phyloP scores from a whole-genome alignment of 805 yeast genomes.

The Teunomyces cretensis region DNA sequence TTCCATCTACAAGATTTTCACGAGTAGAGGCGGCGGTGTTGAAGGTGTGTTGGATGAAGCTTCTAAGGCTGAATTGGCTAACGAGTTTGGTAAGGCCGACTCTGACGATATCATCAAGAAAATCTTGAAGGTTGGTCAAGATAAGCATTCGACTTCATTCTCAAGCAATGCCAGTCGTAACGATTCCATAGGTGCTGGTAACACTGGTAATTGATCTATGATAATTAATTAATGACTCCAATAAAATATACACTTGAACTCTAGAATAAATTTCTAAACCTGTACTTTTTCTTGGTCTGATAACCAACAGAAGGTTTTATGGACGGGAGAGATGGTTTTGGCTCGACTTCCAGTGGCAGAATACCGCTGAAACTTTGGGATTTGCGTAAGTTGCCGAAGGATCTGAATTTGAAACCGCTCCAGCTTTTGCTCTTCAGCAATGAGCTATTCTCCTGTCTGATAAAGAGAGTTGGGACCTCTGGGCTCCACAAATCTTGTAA shows the following conservation, averaged over 20 bases:
- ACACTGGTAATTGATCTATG: slow-evolving; percentile 15
- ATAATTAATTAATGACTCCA: not conserved
- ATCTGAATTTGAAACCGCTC: slow-evolving; percentile 4
- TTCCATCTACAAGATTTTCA: slow-evolving; percentile 64
- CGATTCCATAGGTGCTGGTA: slow-evolving; percentile 42
- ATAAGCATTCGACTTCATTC: slow-evolving; percentile 36
- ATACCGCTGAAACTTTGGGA: not conserved
- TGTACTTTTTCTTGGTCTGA: not conserved
- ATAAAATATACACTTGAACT: not conserved
- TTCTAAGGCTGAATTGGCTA: slow-evolving; percentile 58
- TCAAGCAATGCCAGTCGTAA: slow-evolving; percentile 33
- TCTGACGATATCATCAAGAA: slow-evolving; percentile 57
- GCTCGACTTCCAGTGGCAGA: not conserved
- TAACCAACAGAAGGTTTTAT: not conserved
- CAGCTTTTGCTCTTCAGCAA: slow-evolving; percentile 9
- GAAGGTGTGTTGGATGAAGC: slow-evolving; percentile 75
- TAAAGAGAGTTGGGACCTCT: slow-evolving; percentile 21
- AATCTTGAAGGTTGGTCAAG: slow-evolving; percentile 61
- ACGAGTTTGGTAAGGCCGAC: slow-evolving; percentile 65
- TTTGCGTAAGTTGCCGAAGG: slow-evolving; percentile 2
- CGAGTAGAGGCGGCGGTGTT: slow-evolving; percentile 62
- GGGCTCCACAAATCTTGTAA: slow-evolving; percentile 32
- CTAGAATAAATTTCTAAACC: not conserved
- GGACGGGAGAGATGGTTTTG: not conserved
- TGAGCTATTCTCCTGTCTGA: slow-evolving; percentile 3